Base-by-base conservation (phyloP, 495 filamentous ascomycete species). In the Penicillium salamii region DNA sequence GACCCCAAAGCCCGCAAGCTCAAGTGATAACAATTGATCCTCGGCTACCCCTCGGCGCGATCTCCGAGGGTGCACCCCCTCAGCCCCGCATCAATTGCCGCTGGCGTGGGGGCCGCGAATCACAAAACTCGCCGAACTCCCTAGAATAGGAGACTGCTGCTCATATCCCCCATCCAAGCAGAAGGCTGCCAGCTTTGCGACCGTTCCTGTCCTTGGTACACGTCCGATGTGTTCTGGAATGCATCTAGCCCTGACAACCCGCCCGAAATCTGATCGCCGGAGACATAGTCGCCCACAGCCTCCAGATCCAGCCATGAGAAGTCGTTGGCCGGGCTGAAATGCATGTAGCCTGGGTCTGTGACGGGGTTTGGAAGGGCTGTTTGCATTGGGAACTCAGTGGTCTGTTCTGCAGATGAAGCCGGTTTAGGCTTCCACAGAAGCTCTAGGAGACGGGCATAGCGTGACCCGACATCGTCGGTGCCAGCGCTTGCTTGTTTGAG, bases 271-370 rank as follows among this genome's bases (percentile, higher is more conserved):
- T 65, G 69, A 38, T 76, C 72, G 3, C 73, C 73, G 4, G 73
- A 75, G 26, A 76, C 78, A 57, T 76, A 82, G 35, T 82, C 77
- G 0, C 78, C 78, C 14, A 82, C 78, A 13, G 78, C 78, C 52
- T 77, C 71, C 21, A 82, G 61, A 61, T 82, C 77, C 4, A 79
- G 68, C 78, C 78, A 82, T 1, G 77, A 78, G 58, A 82, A 82
- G 40, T 82, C 78, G 32, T 79, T 75, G 2, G 72, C 72, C 7
- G 71, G 75, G 31, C 76, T 76, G 47, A 71, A 74, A 40, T 77
- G 65, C 46, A 75, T 68, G 24, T 76, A 76, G 12, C 52, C 55
- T 14, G 59, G 53, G 7, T 71, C 66, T 15, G 67, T 42, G 23
- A 69, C 54, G n/a, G 50, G 64, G 21, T 68, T 62, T 2, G 59